Base-by-base conservation (phyloP, 768 basidiomycete genomes). In the Agaricus blazei region DNA sequence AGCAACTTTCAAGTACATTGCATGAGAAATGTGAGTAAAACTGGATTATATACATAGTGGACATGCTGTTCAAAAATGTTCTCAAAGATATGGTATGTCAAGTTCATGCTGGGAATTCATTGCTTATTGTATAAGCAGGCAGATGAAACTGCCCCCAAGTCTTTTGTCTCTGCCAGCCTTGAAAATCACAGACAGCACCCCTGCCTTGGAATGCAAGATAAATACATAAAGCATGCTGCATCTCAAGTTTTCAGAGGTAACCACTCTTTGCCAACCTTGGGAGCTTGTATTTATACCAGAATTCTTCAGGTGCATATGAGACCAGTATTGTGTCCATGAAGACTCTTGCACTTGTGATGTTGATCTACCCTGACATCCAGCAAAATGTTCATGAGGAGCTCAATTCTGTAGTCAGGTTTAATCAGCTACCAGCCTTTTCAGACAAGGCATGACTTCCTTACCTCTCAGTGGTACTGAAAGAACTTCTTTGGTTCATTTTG, bases 331-430 rank as follows among this genome's bases (percentile, higher is more conserved):
- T 24, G n/a, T 37, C 36, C 1, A 50, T 65, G 3, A 34, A 34
- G 12, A 31, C 41, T 1, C 56, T 62, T 19, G 19, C 59, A 8
- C 27, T 62, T 6, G 46, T 54, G 19, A 60, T 62, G 61, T 40
- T 54, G 1, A 27, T 49, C 12, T 47, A 55, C 29, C 63, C 63
- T 2, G 59, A 63, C 2, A 51, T 62, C 9, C 58, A 59, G 42
- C 28, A 27, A 29, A 63, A 59, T 41, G 63, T 63, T 23, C 63
- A 58, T 62, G 48, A 43, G 36, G 62, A 72, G 46, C 51, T 72
- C 8, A 67, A 70, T 48, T 23, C 53, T 1, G 49, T 65, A 1
- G 38, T 68, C 14, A 55, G 51, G 1, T 28, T 46, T 49, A 59
- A 58, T 3, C 59, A 59, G 3, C 58, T 68, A 29, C 66, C 66